Base-by-base conservation (phyloP, 208 protist species). In the Acanthamoeba sp. region DNA sequence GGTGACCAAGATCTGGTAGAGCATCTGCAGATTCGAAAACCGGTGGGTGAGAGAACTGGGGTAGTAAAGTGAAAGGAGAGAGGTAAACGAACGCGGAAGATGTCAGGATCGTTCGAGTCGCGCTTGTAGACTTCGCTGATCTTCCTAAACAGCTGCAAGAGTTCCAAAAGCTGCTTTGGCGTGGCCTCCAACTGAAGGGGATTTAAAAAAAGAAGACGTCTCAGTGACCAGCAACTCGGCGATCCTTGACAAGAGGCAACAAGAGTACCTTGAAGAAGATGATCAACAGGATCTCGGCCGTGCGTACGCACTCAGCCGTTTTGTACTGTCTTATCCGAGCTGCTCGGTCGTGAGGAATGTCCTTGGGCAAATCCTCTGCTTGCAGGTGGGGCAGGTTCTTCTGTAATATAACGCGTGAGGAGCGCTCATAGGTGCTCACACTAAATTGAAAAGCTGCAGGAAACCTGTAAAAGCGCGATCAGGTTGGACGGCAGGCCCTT, bases 1-100 rank as follows among this genome's bases (percentile, higher is more conserved):
- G 50, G n/a, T 59, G 45, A 88, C 78, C 78, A 88, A 62, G 3
- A 88, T 12, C 40, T 55, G 36, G 78, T 88, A 88, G 18, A 88
- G 12, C 48, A 88, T 88, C 78, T 88, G 78, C 45, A 88, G 24
- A 88, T 20, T 10, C 2, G 29, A 71, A 16, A n/a, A 40, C 10
- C 29, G 29, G 7, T 16, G 64, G 24, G 12, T 48, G 78, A 40
- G n/a, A n/a, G 7, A 16, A 88, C 1, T 6, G 6, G 4, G 9
- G 34, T n/a, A 38, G 34, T 22, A 3, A n/a, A 62, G 24, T 36
- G 18, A 27, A 42, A 40, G 45, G 32, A 88, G 1, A 2, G 1
- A 38, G 14, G 24, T n/a, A 40, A 34, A 88, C 40, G 78, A 16
- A 88, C 78, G 34, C 27, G 24, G 34, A 88, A 62, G 40, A 88